Evolutionary conservation across 306 rosid genomes (phyloP).

Genomic region (Quercus engelmannii): DNA sequence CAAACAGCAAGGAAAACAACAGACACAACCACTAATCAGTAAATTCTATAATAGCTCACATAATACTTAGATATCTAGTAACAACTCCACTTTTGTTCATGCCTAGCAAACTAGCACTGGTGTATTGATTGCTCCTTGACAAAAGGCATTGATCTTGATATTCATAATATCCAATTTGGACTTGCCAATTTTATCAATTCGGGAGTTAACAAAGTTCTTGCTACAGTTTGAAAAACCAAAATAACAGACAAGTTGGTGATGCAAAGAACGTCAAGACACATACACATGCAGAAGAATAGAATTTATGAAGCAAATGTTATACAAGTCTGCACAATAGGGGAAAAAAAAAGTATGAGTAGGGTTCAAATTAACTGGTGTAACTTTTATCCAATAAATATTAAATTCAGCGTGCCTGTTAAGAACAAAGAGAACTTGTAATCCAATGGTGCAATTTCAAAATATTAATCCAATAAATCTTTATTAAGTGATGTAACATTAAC

Average conservation of each 20-base stretch:
- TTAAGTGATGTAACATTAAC: too few species aligned
- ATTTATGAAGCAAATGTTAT: too few species aligned
- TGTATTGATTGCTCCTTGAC: not conserved
- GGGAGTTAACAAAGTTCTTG: not conserved
- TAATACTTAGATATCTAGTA: not conserved
- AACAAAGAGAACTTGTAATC: too few species aligned
- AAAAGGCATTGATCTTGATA: not conserved
- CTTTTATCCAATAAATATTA: too few species aligned
- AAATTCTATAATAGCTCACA: not conserved
- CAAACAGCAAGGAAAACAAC: not conserved
- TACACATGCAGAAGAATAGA: too few species aligned
- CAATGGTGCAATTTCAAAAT: too few species aligned
- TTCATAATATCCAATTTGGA: not conserved
- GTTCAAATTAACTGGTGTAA: too few species aligned
- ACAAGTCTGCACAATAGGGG: too few species aligned
- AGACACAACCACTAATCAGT: not conserved
- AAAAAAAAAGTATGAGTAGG: too few species aligned
- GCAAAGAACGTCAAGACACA: not conserved
- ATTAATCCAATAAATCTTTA: too few species aligned
- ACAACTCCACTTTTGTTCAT: not conserved
- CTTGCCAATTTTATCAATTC: not conserved
- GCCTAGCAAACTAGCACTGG: not conserved
- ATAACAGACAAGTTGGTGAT: not conserved
- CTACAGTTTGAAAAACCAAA: not conserved
- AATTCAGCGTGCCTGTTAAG: too few species aligned